Evolutionary conservation across 495 filamentous ascomycete genomes (phyloP).

Genomic region (Sporormia fimetaria): DNA sequence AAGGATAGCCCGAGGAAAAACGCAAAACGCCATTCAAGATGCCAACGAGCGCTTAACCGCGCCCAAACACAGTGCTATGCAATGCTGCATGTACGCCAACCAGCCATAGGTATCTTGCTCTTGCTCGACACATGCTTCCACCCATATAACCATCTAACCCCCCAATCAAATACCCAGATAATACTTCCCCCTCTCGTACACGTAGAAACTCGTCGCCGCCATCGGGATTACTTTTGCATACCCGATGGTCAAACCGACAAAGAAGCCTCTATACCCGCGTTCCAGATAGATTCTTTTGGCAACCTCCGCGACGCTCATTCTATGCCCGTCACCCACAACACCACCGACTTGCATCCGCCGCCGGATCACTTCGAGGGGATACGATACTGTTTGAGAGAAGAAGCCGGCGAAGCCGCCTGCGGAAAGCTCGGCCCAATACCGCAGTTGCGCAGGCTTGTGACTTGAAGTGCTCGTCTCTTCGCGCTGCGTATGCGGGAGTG

Average conservation of each 20-base stretch:
- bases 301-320: constrained; percentile 69
- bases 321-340: constrained; percentile 76
- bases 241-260: constrained; percentile 84
- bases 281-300: constrained; percentile 60
- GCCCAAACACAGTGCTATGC: no score
- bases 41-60: no score
- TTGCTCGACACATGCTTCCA: no score
- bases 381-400: constrained; percentile 80
- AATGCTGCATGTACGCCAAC: no score
- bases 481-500: constrained; percentile 36
- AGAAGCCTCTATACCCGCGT: constrained; percentile 72
- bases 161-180: constrained; percentile 52
- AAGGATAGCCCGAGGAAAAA: no score
- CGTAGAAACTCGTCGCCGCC: constrained; percentile 66
- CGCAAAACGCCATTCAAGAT: no score
- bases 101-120: no score
- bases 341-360: constrained; percentile 93
- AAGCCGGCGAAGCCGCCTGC: constrained; percentile 77
- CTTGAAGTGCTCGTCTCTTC: constrained; percentile 31
- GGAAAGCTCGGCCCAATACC: constrained; percentile 69
- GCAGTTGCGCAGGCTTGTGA: constrained; percentile 54
- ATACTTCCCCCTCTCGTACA: constrained; percentile 74
- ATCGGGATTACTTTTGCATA: constrained; percentile 92
- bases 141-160: no score
- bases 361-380: constrained; percentile 85